phyloP scores from a whole-genome alignment of 2,329 filamentous ascomycete species.

The Dactylellina cionopaga region DNA sequence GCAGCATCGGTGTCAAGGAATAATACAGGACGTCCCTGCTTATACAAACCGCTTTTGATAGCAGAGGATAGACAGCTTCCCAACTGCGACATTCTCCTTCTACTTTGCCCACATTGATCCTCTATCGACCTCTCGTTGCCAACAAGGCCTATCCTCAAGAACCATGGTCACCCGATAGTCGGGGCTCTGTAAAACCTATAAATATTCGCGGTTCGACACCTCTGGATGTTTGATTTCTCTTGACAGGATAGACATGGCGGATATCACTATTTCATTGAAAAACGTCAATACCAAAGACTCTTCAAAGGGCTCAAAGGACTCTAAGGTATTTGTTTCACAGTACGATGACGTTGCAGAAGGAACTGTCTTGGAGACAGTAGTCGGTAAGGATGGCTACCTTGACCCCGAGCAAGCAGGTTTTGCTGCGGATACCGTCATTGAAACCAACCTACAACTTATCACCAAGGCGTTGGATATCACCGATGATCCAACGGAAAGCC shows the following conservation, averaged over 20 bases:
- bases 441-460: constrained; percentile 58
- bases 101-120: too few relatives aligned
- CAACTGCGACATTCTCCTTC: too few relatives aligned
- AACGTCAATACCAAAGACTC: background rate
- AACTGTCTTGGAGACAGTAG: background rate
- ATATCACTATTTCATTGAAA: background rate
- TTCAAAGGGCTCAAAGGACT: background rate
- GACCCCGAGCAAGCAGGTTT: constrained; percentile 27
- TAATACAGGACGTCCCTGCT: too few relatives aligned
- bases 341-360: constrained; percentile 5
- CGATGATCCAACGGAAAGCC: constrained; percentile 60
- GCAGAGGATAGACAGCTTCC: too few relatives aligned
- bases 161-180: too few relatives aligned
- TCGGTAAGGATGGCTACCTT: constrained; percentile 16
- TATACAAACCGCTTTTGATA: too few relatives aligned
- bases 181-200: too few relatives aligned
- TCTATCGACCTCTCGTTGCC: too few relatives aligned
- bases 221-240: too few relatives aligned
- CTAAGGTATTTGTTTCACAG: background rate
- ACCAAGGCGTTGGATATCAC: constrained; percentile 60
- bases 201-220: too few relatives aligned
- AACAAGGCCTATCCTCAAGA: too few relatives aligned
- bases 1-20: too few relatives aligned
- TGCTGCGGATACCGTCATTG: constrained; percentile 40
- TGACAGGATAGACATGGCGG: constrained; percentile 4